A percentile compares a stretch with the other conserved stretches of the same genome.
Conservation (phyloP, 495 filamentous ascomycete species). For the Xylaria castorea region DNA sequence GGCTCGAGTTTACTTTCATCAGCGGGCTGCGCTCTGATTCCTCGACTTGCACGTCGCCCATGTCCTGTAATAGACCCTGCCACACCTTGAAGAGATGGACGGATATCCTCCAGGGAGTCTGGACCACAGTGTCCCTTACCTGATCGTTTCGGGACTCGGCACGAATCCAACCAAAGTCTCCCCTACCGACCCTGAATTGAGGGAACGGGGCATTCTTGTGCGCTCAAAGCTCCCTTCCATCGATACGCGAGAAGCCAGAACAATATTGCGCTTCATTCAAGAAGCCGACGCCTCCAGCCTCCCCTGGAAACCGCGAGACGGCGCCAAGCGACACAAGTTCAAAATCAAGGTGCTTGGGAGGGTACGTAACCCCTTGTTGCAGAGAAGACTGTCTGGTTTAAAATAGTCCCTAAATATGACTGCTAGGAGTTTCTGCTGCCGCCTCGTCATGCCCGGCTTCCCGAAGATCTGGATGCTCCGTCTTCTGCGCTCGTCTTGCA, state of each 20-base stretch:
- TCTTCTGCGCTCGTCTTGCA: slow-evolving; percentile 66
- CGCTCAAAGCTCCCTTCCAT: slow-evolving; percentile 72
- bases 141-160: slow-evolving; percentile 78
- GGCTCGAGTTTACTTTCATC: slow-evolving; percentile 1
- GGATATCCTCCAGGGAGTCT: slow-evolving; percentile 82
- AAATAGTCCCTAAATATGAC: slow-evolving; percentile 26
- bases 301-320: slow-evolving; percentile 62
- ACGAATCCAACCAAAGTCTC: slow-evolving; percentile 38
- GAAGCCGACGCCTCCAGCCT: slow-evolving; percentile 67
- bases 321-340: slow-evolving; percentile 58
- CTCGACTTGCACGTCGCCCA: slow-evolving; percentile 20
- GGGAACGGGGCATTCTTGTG: slow-evolving; percentile 65
- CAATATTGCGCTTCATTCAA: slow-evolving; percentile 71
- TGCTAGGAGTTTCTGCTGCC: slow-evolving; percentile 58
- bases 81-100: slow-evolving; percentile 67
- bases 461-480: slow-evolving; percentile 53
- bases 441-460: slow-evolving; percentile 56
- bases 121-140: slow-evolving; percentile 79
- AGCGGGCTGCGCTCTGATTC: slow-evolving; percentile 21
- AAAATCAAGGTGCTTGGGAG: slow-evolving; percentile 75
- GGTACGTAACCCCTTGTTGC: slow-evolving; percentile 61
- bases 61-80: slow-evolving; percentile 14
- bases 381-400: neutral
- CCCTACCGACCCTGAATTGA: slow-evolving; percentile 57
- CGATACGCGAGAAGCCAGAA: slow-evolving; percentile 66